A percentile compares a stretch with the other conserved stretches of the same genome.
These are phyloP conservation scores for Crithidia acanthocephali DNA, from an alignment of 208 protist genomes.

Conservation along the genomic window DNA sequence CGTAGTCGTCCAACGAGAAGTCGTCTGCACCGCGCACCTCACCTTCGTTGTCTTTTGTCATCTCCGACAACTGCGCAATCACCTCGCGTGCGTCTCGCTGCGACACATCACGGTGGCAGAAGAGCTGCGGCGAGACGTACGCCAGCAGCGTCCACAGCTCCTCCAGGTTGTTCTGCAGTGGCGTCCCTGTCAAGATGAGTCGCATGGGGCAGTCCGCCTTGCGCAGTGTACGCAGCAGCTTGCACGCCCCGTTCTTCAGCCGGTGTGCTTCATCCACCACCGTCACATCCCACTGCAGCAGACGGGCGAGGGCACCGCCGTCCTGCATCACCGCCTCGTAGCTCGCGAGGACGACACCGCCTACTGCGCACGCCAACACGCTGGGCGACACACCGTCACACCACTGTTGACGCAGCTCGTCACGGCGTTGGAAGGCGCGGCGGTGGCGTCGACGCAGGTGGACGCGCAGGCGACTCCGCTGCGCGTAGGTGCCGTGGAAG, in stretches of 20 bases:
- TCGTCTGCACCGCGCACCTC: neutral
- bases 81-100: slow-evolving; percentile 65
- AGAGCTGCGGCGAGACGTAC: slow-evolving; percentile 96
- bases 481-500: slow-evolving; percentile 55
- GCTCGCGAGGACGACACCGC: slow-evolving; percentile 92
- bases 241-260: slow-evolving; percentile 93
- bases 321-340: slow-evolving; percentile 92
- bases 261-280: slow-evolving; percentile 97
- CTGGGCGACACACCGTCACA: slow-evolving; percentile 13
- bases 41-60: slow-evolving; percentile 12
- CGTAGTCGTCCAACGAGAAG: neutral
- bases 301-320: slow-evolving; percentile 25
- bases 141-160: slow-evolving; percentile 99
- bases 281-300: slow-evolving; percentile 51
- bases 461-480: slow-evolving; percentile 40
- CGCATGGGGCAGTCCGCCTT: slow-evolving; percentile 95
- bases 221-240: slow-evolving; percentile 80
- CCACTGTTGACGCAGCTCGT: slow-evolving; percentile 62
- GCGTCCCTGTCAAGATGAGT: slow-evolving; percentile 95
- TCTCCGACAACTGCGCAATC: neutral
- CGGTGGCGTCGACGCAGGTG: slow-evolving; percentile 50
- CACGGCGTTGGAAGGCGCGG: slow-evolving; percentile 31
- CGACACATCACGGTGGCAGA: slow-evolving; percentile 50
- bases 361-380: slow-evolving; percentile 21
- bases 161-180: slow-evolving; percentile 97